These are phyloP conservation scores for Litsea cubeba DNA, from an alignment of 164 flowering plant genomes.

Conservation along the genomic window DNA sequence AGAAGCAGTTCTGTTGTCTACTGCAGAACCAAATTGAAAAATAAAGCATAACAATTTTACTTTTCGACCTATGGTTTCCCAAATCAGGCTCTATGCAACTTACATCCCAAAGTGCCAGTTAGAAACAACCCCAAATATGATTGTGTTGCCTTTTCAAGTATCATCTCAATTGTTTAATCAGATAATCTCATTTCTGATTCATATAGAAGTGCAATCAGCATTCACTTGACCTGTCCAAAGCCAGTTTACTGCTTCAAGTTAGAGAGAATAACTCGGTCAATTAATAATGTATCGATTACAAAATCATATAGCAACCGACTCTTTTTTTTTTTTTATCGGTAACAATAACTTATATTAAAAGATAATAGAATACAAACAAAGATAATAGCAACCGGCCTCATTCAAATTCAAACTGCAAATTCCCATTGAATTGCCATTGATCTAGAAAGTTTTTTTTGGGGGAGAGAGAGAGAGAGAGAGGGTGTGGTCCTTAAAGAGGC, in stretches of 20 bases:
- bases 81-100: neutral
- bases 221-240: constrained; percentile 84
- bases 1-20: neutral
- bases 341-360: no score
- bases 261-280: neutral
- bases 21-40: neutral
- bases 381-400: neutral
- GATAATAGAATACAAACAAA: no score
- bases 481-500: no score
- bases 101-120: neutral
- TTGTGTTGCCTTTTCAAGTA: constrained; percentile 66
- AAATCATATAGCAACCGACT: no score
- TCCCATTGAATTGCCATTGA: no score
- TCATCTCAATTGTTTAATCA: constrained; percentile 82
- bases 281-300: no score
- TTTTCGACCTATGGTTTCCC: neutral
- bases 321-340: no score
- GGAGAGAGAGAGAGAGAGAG: no score
- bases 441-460: no score
- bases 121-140: no score
- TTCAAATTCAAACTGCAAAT: no score
- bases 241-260: neutral
- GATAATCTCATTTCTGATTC: constrained; percentile 94
- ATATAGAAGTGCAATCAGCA: constrained; percentile 87
- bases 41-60: neutral